These are phyloP conservation scores for Aspergillus fumigatus DNA, from an alignment of 2,329 filamentous ascomycete genomes.

Conservation along the genomic window DNA sequence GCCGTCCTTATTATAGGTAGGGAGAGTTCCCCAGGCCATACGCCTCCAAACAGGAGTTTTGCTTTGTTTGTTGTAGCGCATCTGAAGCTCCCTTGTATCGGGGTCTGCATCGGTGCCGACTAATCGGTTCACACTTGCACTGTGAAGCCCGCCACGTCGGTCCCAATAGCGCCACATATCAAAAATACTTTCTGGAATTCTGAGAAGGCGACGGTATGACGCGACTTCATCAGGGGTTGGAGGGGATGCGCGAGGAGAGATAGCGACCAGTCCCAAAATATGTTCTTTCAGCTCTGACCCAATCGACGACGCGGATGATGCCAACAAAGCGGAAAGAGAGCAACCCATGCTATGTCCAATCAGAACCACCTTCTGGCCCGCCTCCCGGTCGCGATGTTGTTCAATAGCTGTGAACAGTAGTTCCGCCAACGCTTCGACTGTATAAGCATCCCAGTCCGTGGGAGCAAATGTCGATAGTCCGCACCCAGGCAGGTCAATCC, in stretches of 20 bases:
- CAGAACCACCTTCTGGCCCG: slow-evolving; percentile 68
- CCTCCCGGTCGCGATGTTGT: slow-evolving; percentile 61
- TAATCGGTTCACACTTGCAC: slow-evolving; percentile 73
- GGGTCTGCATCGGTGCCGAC: slow-evolving; percentile 42
- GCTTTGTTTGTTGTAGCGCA: slow-evolving; percentile 68
- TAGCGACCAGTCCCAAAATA: slow-evolving; percentile 71
- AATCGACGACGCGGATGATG: slow-evolving; percentile 55
- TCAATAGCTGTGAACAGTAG: slow-evolving; percentile 72
- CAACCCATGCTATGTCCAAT: slow-evolving; percentile 91
- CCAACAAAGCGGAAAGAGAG: slow-evolving; percentile 68
- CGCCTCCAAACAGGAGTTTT: slow-evolving; percentile 76
- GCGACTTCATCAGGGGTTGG: slow-evolving; percentile 51
- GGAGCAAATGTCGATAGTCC: slow-evolving; percentile 73
- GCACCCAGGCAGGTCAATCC: slow-evolving; percentile 86
- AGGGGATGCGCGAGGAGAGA: slow-evolving; percentile 71
- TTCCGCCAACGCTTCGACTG: slow-evolving; percentile 67
- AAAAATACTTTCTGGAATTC: slow-evolving; percentile 64
- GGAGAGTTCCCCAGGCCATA: slow-evolving; percentile 70
- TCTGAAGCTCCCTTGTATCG: slow-evolving; percentile 40
- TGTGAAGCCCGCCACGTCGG: slow-evolving; percentile 69
- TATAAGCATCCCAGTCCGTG: slow-evolving; percentile 72
- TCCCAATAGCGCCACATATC: slow-evolving; percentile 75
- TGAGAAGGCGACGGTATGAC: slow-evolving; percentile 55
- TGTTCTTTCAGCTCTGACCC: slow-evolving; percentile 54
- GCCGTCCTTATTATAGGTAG: slow-evolving; percentile 49